A percentile compares a stretch with the other conserved stretches of the same genome.
Conservation (phyloP, 352 stramenopile species). For the Phytophthora macrochlamydospora region DNA sequence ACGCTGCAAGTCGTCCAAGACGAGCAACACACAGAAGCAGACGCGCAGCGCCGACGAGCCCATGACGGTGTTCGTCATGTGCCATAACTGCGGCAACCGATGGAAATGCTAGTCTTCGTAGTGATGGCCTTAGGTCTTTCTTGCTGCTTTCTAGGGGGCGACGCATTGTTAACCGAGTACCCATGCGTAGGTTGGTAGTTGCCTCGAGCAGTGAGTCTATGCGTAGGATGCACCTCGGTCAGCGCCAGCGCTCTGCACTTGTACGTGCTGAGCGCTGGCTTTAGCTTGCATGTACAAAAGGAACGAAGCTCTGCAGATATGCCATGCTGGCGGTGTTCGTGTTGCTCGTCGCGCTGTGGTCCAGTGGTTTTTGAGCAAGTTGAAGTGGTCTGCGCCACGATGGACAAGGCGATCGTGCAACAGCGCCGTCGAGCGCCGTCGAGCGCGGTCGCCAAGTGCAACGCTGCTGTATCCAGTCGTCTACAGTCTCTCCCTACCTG, state of each 20-base stretch:
- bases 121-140: constrained; percentile 6
- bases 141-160: constrained; percentile 10
- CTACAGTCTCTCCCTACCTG: not conserved
- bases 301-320: not conserved
- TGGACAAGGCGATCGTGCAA: constrained; percentile 17
- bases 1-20: constrained; percentile 96
- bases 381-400: constrained; percentile 20
- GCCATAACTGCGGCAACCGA: constrained; percentile 96
- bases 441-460: not conserved
- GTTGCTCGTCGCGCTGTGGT: not conserved
- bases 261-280: not conserved
- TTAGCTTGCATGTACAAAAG: constrained; percentile 16
- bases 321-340: not conserved
- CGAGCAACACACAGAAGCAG: constrained; percentile 97
- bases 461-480: not conserved
- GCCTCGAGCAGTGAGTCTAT: not conserved
- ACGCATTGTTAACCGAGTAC: too few species aligned
- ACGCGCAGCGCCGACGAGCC: constrained; percentile 97
- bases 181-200: too few species aligned
- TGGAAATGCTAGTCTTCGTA: constrained; percentile 89
- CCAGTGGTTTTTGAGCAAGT: constrained; percentile 13
- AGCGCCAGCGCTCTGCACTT: not conserved
- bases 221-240: not conserved
- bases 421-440: not conserved
- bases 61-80: constrained; percentile 98